Base-by-base conservation (phyloP, 1,139 yeast genomes). In the Taphrina flavorubra region DNA sequence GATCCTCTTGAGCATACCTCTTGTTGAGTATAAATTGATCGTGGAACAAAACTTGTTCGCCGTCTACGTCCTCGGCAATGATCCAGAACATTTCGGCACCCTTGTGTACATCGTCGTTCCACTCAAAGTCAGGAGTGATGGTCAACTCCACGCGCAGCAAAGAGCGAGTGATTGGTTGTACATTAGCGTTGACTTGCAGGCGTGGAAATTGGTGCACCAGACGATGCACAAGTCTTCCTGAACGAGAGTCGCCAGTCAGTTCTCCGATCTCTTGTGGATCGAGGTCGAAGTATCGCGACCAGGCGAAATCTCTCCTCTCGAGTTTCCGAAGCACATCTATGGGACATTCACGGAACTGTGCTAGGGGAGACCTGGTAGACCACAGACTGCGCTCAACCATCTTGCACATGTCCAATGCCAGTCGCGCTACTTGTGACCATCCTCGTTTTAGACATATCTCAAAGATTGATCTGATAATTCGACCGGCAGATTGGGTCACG, bases 401-500 rank as follows among this genome's bases (percentile, higher is more conserved):
- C 73, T 90, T 89, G 75, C 94, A 88, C 40, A 92, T 73, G 69
- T 86, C 86, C 13, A 92, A 80, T 0, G 89, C 77, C 0, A 79
- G 72, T 72, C 83, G 84, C 0, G 96, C 82, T 25, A 90, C 78
- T 8, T 82, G 77, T 0, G 97, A 83, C 96, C 97, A 92, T 8
- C 84, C 84, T 73, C 87, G 89, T 66, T 83, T 81, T 60, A 90
- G 74, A 10, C 91, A 84, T 36, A 94, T 85, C 75, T 94, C 97
- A 76, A 85, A 87, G 72, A 95, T 84, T 0, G 99, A 98, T 67
- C 97, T 80, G 67, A 92, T 81, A 55, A 95, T 78, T 76, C 99
- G 84, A 6, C 96, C 96, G 0, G 97, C 98, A 49, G 96, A 90
- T 77, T 94, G 99, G 0, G 95, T 90, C 53, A 95, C 86, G 75